Percentiles rank a stretch among this genome's conserved stretches.
phyloP scores from a whole-genome alignment of 2,329 filamentous ascomycete genomes.

The Eutypa lata region DNA sequence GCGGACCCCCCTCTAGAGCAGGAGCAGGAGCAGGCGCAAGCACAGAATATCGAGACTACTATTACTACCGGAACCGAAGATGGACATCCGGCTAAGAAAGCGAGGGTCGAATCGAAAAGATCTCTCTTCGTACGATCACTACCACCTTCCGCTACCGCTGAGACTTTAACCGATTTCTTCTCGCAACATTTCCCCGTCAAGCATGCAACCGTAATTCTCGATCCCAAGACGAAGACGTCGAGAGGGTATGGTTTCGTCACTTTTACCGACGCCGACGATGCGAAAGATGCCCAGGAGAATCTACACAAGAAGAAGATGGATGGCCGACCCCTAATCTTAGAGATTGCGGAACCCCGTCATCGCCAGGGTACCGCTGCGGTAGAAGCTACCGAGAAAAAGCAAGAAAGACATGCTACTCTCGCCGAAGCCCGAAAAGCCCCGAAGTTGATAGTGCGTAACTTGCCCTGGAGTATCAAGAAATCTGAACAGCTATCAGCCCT shows the following conservation, averaged over 20 bases:
- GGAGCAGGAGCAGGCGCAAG: neutral
- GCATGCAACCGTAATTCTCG: slow-evolving; percentile 88
- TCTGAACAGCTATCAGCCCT: slow-evolving; percentile 74
- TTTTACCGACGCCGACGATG: slow-evolving; percentile 91
- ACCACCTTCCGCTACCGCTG: slow-evolving; percentile 72
- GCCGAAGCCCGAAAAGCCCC: slow-evolving; percentile 60
- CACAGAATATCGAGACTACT: slow-evolving; percentile 5
- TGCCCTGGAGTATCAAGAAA: slow-evolving; percentile 93
- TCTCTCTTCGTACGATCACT: slow-evolving; percentile 91
- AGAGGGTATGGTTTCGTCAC: slow-evolving; percentile 97
- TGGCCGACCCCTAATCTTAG: slow-evolving; percentile 78
- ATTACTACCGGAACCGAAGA: slow-evolving; percentile 9
- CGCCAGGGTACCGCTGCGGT: slow-evolving; percentile 39
- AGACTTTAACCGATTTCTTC: slow-evolving; percentile 82
- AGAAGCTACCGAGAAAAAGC: slow-evolving; percentile 54
- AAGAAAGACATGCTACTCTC: slow-evolving; percentile 57
- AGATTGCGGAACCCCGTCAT: slow-evolving; percentile 82
- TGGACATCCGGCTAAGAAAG: slow-evolving; percentile 48
- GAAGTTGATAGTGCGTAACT: slow-evolving; percentile 84
- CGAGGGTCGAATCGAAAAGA: slow-evolving; percentile 57
- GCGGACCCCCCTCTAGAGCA: slow-evolving; percentile 7
- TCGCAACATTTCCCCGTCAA: slow-evolving; percentile 93
- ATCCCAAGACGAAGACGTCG: slow-evolving; percentile 80
- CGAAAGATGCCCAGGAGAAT: slow-evolving; percentile 73
- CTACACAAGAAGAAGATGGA: slow-evolving; percentile 76